phyloP scores from a whole-genome alignment of 176 grass and related monocot genomes.

The Alloteropsis semialata region DNA sequence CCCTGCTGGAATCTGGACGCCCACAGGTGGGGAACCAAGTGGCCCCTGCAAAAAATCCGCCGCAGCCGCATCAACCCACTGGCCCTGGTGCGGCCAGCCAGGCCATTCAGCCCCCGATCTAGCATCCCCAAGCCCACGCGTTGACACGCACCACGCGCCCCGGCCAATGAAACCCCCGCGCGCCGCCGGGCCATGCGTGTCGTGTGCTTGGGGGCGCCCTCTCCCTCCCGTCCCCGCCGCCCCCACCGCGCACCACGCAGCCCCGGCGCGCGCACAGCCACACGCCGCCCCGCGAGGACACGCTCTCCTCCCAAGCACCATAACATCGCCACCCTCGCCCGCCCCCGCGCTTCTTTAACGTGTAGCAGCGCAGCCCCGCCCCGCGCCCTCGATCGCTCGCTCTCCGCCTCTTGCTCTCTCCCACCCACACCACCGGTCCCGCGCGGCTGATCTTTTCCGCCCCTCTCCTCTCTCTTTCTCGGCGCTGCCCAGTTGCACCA shows the following conservation, averaged over 20 bases:
- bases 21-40: neutral
- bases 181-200: neutral
- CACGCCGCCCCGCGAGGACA: slow-evolving; percentile 25
- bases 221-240: neutral
- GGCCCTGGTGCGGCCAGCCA: slow-evolving; percentile 17
- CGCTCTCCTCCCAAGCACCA: slow-evolving; percentile 39
- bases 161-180: neutral
- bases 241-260: slow-evolving; percentile 22
- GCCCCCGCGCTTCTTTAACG: neutral
- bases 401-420: neutral
- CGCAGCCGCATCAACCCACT: neutral
- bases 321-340: neutral
- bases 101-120: neutral
- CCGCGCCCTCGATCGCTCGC: too few species aligned
- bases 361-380: neutral
- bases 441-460: neutral
- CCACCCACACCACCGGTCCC: neutral
- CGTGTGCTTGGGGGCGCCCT: too few species aligned
- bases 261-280: slow-evolving; percentile 35
- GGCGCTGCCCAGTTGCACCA: neutral
- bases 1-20: too few species aligned
- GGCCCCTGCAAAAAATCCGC: slow-evolving; percentile 41
- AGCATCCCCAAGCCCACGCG: neutral
- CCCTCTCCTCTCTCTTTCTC: neutral
- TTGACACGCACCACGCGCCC: slow-evolving; percentile 10